phyloP scores from a whole-genome alignment of 192 early-diverging fungal species.

The Linnemannia exigua region DNA sequence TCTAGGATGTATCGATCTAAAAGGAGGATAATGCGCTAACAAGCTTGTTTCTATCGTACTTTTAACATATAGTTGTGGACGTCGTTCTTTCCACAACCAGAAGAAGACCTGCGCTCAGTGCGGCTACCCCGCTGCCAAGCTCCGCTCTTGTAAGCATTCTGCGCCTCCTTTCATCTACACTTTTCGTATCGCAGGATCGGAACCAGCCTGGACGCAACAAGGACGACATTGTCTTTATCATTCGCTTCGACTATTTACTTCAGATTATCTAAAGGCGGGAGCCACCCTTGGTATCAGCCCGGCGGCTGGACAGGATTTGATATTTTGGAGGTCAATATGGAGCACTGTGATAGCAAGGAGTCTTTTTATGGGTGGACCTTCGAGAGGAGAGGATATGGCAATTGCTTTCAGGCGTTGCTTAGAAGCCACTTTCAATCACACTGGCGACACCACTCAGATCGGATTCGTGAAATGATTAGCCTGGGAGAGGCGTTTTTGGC shows the following conservation, averaged over 20 bases:
- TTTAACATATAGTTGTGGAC: conserved; percentile 76
- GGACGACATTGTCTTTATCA: neutral
- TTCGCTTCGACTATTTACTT: too few relatives aligned
- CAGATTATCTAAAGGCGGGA: neutral
- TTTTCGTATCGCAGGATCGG: neutral
- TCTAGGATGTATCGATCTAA: neutral
- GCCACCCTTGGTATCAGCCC: neutral
- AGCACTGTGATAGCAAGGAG: neutral
- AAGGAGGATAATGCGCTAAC: neutral
- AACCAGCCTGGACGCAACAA: too few relatives aligned
- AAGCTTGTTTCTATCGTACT: neutral
- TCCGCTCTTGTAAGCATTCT: conserved; percentile 84
- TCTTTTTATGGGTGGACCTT: neutral
- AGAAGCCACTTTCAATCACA: neutral
- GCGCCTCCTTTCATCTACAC: neutral
- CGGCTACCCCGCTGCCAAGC: conserved; percentile 99
- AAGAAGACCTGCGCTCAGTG: conserved; percentile 99
- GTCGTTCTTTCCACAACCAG: conserved; percentile 98
- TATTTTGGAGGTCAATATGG: neutral
- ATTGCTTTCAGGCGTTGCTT: neutral
- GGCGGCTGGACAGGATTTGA: neutral
- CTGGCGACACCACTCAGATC: neutral
- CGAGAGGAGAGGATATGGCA: neutral
- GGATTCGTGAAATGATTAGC: neutral
- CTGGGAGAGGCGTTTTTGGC: neutral